These are phyloP conservation scores for Trypanosoma scelopori DNA, from an alignment of 208 protist genomes.

Conservation along the genomic window DNA sequence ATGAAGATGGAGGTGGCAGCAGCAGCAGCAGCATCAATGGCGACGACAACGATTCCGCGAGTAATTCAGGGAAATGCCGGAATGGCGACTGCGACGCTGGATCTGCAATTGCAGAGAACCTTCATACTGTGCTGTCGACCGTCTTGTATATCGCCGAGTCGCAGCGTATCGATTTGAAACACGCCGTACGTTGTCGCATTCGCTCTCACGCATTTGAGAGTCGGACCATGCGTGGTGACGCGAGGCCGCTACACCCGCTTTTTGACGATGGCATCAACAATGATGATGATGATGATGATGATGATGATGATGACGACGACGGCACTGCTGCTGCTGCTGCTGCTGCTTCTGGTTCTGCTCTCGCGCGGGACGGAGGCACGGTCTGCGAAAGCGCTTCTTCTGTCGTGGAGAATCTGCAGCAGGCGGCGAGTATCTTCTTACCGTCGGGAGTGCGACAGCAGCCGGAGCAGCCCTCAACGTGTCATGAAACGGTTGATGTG, in stretches of 20 bases:
- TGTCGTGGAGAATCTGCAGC: background rate
- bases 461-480: background rate
- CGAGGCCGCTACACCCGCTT: background rate
- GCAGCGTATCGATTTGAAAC: constrained; percentile 28
- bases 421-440: background rate
- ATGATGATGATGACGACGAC: background rate
- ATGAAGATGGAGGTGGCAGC: background rate
- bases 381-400: background rate
- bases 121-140: constrained; percentile 24
- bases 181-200: constrained; percentile 20
- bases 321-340: background rate
- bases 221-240: background rate
- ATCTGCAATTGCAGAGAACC: background rate
- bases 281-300: constrained; percentile 3
- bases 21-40: background rate
- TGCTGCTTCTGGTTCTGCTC: too few relatives aligned
- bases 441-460: background rate
- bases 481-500: background rate
- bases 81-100: background rate
- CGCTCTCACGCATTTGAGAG: constrained; percentile 21
- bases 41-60: background rate
- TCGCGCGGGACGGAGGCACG: too few relatives aligned
- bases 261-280: background rate
- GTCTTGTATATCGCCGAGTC: constrained; percentile 24
- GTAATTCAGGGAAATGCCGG: background rate